Percentiles rank a stretch among this genome's conserved stretches.
Conservation (phyloP, 768 basidiomycete species). For the Boletus pseudopeckii region DNA sequence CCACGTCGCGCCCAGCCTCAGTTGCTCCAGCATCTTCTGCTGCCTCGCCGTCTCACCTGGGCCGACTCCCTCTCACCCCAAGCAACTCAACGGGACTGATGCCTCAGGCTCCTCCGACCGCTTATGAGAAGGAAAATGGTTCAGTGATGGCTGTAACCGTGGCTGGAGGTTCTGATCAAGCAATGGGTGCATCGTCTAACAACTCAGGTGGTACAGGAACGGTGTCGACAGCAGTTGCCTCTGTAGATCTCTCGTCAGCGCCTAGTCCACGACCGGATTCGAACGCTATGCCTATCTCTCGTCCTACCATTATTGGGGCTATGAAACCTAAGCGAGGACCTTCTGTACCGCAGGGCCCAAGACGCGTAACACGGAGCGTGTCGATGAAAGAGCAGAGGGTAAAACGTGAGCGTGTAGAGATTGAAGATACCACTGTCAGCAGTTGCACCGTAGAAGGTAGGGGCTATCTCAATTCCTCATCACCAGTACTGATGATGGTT, state of each 20-base stretch:
- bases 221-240: neutral
- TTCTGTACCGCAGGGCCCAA: conserved; percentile 6
- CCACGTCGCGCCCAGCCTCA: neutral
- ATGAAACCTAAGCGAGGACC: conserved; percentile 20
- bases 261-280: neutral
- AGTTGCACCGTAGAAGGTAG: conserved; percentile 1
- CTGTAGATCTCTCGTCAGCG: neutral
- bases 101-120: neutral
- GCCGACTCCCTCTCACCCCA: neutral
- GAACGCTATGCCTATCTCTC: neutral
- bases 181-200: neutral
- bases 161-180: neutral
- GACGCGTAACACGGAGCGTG: conserved; percentile 28
- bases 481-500: conserved; percentile 1
- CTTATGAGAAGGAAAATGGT: neutral
- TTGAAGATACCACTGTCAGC: neutral
- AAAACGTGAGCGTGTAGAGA: neutral
- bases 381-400: conserved; percentile 24
- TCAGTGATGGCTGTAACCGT: neutral
- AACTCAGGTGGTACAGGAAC: neutral
- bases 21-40: neutral
- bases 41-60: conserved; percentile 1
- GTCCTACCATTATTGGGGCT: neutral
- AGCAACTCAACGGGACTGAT: conserved; percentile 1
- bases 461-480: neutral